Evolutionary conservation across 176 grass and related monocot species (phyloP).

Genomic region (Rhynchospora pubera): DNA sequence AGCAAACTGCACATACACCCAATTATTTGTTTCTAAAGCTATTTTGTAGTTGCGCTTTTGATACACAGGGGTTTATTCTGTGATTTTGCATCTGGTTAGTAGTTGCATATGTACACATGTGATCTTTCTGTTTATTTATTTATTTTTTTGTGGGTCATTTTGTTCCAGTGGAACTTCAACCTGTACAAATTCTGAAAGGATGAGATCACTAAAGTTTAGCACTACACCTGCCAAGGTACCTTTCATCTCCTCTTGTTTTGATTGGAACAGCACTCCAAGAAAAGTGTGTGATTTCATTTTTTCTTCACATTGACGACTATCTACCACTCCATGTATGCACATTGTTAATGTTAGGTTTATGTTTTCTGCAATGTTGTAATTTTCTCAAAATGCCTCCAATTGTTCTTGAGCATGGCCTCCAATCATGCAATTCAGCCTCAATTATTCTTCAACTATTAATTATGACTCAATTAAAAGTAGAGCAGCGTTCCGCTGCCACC

Average conservation of each 20-base stretch:
- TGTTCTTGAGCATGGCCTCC: neutral
- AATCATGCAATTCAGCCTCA: neutral
- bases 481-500: too few relatives aligned
- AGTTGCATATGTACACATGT: neutral
- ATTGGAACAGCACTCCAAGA: neutral
- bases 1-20: neutral
- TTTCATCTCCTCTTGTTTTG: conserved; percentile 19
- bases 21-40: neutral
- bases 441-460: neutral
- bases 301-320: neutral
- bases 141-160: neutral
- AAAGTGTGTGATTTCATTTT: neutral
- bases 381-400: neutral
- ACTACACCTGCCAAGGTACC: conserved; percentile 55
- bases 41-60: neutral
- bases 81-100: neutral
- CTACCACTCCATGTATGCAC: neutral
- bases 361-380: neutral
- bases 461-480: neutral
- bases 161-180: conserved; percentile 51
- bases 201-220: conserved; percentile 64
- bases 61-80: neutral
- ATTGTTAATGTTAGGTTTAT: neutral
- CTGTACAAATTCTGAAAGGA: conserved; percentile 45
- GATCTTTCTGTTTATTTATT: neutral